Conservation (phyloP, 1,284 basidiomycete genomes). For the Tilletia indica region DNA sequence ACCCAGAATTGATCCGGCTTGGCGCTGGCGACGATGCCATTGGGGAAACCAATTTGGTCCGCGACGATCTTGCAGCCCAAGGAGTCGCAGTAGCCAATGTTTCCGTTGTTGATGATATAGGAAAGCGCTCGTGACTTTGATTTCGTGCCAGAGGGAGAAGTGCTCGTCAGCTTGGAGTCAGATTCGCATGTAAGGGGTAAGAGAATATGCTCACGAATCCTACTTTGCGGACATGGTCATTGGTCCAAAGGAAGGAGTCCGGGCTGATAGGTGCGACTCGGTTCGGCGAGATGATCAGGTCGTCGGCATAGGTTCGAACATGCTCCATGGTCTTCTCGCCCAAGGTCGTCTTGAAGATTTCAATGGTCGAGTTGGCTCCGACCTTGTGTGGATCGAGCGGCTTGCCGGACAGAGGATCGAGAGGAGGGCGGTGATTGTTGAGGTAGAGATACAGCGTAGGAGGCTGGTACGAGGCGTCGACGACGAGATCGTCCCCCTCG, state of each 20-base stretch:
- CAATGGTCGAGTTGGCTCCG: conserved; percentile 70
- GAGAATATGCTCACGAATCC: conserved; percentile 25
- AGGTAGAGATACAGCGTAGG: conserved; percentile 39
- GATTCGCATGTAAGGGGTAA: too few relatives aligned
- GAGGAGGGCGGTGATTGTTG: conserved; percentile 42
- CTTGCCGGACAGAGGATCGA: conserved; percentile 28
- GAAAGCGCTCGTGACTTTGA: conserved; percentile 24
- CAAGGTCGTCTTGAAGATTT: conserved; percentile 66
- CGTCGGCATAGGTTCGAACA: conserved; percentile 64
- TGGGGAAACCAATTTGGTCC: conserved; percentile 31
- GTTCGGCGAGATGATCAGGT: conserved; percentile 67
- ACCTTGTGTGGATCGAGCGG: conserved; percentile 48
- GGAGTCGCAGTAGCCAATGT: conserved; percentile 39
- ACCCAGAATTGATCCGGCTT: conserved; percentile 32
- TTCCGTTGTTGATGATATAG: conserved; percentile 25
- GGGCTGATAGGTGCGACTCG: conserved; percentile 63
- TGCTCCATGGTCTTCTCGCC: conserved; percentile 62
- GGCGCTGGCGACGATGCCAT: conserved; percentile 31
- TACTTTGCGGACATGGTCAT: conserved; percentile 40
- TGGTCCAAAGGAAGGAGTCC: conserved; percentile 46
- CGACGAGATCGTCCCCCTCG: conserved; percentile 20
- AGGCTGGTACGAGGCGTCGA: neutral
- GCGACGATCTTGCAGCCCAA: conserved; percentile 42
- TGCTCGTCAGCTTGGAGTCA: too few relatives aligned
- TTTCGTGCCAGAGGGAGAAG: neutral